These are phyloP conservation scores for Teunomyces panamensis DNA, from an alignment of 805 yeast genomes.

Conservation along the genomic window DNA sequence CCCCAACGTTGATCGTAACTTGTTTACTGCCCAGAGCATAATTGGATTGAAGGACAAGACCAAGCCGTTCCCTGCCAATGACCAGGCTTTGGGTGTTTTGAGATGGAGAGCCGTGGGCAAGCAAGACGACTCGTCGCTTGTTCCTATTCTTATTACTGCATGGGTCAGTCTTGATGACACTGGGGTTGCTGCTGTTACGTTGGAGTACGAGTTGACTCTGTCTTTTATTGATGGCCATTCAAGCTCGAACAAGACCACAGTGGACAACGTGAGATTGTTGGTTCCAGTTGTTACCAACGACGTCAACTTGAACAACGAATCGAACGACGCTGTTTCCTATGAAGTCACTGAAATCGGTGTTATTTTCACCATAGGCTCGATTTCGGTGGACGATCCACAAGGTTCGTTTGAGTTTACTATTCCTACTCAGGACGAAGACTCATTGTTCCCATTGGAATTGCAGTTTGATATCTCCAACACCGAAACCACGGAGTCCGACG, in stretches of 20 bases:
- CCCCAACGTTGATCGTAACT: slow-evolving; percentile 85
- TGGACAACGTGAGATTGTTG: slow-evolving; percentile 53
- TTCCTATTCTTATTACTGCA: slow-evolving; percentile 73
- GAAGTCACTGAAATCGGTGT: slow-evolving; percentile 68
- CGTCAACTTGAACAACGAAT: slow-evolving; percentile 48
- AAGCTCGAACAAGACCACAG: slow-evolving; percentile 30
- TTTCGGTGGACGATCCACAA: slow-evolving; percentile 50
- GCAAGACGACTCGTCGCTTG: slow-evolving; percentile 43
- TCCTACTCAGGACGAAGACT: slow-evolving; percentile 74
- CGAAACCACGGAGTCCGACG: slow-evolving; percentile 37
- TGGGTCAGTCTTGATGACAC: slow-evolving; percentile 76
- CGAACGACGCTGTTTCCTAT: slow-evolving; percentile 47
- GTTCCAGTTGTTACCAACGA: slow-evolving; percentile 67
- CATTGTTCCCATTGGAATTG: slow-evolving; percentile 84
- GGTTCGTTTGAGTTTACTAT: slow-evolving; percentile 81
- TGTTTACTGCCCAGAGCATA: slow-evolving; percentile 54
- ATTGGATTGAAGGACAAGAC: slow-evolving; percentile 74
- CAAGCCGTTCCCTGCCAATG: slow-evolving; percentile 88
- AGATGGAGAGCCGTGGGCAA: slow-evolving; percentile 83
- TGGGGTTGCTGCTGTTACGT: slow-evolving; percentile 66
- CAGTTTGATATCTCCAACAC: slow-evolving; percentile 51
- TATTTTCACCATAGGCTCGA: slow-evolving; percentile 56
- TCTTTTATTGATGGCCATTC: slow-evolving; percentile 28
- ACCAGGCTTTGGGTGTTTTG: slow-evolving; percentile 84
- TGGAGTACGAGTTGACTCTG: slow-evolving; percentile 78